Evolutionary conservation across 169 alveolate genomes (phyloP).

Genomic region (Plasmodium gonderi): DNA sequence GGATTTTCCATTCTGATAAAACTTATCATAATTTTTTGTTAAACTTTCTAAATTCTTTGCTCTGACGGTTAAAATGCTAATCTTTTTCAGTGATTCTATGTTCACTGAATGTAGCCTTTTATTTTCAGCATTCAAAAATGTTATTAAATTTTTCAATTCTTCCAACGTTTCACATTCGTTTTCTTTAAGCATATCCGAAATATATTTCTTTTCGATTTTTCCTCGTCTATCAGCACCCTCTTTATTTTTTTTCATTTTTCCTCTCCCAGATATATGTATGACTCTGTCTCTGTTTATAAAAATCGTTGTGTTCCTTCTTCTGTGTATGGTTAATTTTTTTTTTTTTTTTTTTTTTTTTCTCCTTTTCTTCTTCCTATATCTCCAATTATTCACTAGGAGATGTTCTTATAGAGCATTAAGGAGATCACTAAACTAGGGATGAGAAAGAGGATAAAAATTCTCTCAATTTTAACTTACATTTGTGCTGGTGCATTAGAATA

Average conservation of each 20-base stretch:
- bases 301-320: neutral
- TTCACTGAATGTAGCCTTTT: constrained; percentile 59
- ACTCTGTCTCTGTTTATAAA: neutral
- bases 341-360: neutral
- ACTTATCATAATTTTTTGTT: constrained; percentile 35
- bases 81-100: constrained; percentile 35
- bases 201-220: constrained; percentile 23
- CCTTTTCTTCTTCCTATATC: neutral
- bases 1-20: neutral
- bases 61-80: constrained; percentile 46
- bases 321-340: neutral
- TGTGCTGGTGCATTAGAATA: neutral
- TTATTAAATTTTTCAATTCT: constrained; percentile 49
- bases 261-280: neutral
- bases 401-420: neutral
- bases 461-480: neutral
- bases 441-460: neutral
- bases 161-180: constrained; percentile 64
- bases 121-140: constrained; percentile 42
- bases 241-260: neutral
- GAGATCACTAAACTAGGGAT: neutral
- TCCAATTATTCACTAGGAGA: neutral
- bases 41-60: constrained; percentile 28
- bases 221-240: neutral
- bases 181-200: constrained; percentile 48